phyloP scores from a whole-genome alignment of 1,284 basidiomycete genomes.

The Stygiomarasmius scandens region DNA sequence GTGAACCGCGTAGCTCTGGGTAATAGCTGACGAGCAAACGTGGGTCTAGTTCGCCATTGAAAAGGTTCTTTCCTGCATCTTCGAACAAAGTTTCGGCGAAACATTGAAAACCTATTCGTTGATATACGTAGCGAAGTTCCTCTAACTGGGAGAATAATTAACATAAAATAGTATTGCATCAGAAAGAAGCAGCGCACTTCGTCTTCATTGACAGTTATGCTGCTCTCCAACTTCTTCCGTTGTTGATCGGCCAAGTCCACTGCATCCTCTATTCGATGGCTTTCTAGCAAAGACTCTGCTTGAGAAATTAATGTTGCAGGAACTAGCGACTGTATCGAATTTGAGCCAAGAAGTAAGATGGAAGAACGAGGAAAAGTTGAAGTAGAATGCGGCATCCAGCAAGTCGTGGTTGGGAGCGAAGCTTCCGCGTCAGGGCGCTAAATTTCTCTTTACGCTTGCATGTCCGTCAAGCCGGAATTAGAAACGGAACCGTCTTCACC shows the following conservation, averaged over 20 bases:
- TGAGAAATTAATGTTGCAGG: conserved; percentile 76
- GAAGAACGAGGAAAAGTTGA: conserved; percentile 59
- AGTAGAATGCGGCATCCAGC: conserved; percentile 9
- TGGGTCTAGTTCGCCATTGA: conserved; percentile 74
- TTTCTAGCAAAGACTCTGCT: conserved; percentile 68
- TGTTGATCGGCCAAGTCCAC: conserved; percentile 62
- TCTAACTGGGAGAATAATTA: conserved; percentile 45
- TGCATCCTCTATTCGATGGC: conserved; percentile 66
- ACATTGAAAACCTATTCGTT: conserved; percentile 75
- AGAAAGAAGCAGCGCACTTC: conserved; percentile 43
- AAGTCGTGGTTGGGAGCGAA: not conserved
- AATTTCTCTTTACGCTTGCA: not conserved
- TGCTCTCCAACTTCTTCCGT: conserved; percentile 56
- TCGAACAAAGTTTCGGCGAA: conserved; percentile 75
- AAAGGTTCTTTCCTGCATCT: conserved; percentile 74
- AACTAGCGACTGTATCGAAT: conserved; percentile 68
- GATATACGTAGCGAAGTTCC: conserved; percentile 75
- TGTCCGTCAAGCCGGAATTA: not conserved
- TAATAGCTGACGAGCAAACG: conserved; percentile 77
- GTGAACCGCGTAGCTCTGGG: conserved; percentile 63
- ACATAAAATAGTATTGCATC: not conserved
- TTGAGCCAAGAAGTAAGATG: conserved; percentile 64
- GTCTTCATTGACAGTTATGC: conserved; percentile 49
- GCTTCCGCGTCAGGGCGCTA: not conserved
- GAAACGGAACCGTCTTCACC: not conserved